Base-by-base conservation (phyloP, 345 rosid species). In the Citrus sinensis region DNA sequence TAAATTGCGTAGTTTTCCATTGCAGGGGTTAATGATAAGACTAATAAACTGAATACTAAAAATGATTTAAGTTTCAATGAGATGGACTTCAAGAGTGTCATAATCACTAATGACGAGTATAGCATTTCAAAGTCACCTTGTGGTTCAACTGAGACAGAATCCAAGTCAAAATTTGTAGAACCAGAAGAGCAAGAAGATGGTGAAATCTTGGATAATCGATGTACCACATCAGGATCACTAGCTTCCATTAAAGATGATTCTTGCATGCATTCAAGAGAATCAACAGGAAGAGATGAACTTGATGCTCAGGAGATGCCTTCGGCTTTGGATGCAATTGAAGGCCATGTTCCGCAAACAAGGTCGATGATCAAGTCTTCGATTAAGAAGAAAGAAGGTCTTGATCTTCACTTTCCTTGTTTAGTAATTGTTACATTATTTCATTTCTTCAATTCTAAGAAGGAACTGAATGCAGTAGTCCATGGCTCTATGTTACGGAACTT, bases 271-370 rank as follows among this genome's bases (percentile, higher is more conserved):
- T 32, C 82, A 54, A 54, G 22, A 17, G 22, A 54, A 54, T 54
- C 22, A 54, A 17, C 22, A 54, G 58, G 58, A 54, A 54, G 58
- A 54, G 22, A 54, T 54, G 58, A 54, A 16, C 22, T 54, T 17
- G 58, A 2, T 14, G 58, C 58, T 54, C 7, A 17, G 22, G 58
- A 54, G 5, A 5, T 54, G 58, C 58, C 58, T 54, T 54, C 0
- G 5, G 58, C 94, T 60, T 89, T 93, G 25, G 83, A 86, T 85
- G 94, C 98, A 46, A 88, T 93, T 74, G 97, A 95, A 84, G 98
- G 99, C 74, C 90, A 91, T 84, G 91, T 92, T 80, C 99, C 94
- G 8, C 80, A 79, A 32, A n/a, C 42, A 3, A 34, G 39, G 39
- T 55, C 16, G 32, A 72, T 55, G 17, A 55, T 16, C 51, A 72